These are phyloP conservation scores for Biancaea sappan DNA, from an alignment of 306 rosid species.

Conservation along the genomic window DNA sequence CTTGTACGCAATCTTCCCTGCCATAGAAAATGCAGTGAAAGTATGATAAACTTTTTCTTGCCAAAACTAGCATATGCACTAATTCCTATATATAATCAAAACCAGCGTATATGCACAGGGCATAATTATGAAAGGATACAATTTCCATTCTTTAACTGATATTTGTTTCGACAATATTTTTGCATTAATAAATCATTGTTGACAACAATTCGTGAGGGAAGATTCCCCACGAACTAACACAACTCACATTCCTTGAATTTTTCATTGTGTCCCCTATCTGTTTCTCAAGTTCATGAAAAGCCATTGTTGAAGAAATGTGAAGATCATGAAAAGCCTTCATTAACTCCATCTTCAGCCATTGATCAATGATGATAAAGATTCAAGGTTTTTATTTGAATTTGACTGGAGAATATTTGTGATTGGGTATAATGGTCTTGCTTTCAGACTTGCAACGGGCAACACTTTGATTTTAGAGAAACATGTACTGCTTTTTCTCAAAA, in stretches of 20 bases:
- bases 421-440: slow-evolving; percentile 37
- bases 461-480: background rate
- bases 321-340: background rate
- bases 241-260: slow-evolving; percentile 33
- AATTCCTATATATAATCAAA: too few relatives aligned
- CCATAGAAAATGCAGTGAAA: too few relatives aligned
- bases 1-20: too few relatives aligned
- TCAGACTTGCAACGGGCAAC: slow-evolving; percentile 13
- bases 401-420: slow-evolving; percentile 14
- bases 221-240: slow-evolving; percentile 21
- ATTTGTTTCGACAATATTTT: too few relatives aligned
- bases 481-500: background rate
- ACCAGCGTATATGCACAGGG: too few relatives aligned
- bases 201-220: slow-evolving; percentile 21
- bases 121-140: too few relatives aligned
- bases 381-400: background rate
- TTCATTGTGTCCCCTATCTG: slow-evolving; percentile 30
- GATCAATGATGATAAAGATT: slow-evolving; percentile 26
- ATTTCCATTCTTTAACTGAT: too few relatives aligned
- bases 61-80: too few relatives aligned
- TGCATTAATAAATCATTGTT: too few relatives aligned
- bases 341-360: background rate
- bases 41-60: too few relatives aligned
- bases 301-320: slow-evolving; percentile 25
- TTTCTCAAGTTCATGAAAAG: slow-evolving; percentile 29